A percentile compares a stretch with the other conserved stretches of the same genome.
Evolutionary conservation across 2,329 filamentous ascomycete species (phyloP).

Genomic region (Diaporthe humulicola): DNA sequence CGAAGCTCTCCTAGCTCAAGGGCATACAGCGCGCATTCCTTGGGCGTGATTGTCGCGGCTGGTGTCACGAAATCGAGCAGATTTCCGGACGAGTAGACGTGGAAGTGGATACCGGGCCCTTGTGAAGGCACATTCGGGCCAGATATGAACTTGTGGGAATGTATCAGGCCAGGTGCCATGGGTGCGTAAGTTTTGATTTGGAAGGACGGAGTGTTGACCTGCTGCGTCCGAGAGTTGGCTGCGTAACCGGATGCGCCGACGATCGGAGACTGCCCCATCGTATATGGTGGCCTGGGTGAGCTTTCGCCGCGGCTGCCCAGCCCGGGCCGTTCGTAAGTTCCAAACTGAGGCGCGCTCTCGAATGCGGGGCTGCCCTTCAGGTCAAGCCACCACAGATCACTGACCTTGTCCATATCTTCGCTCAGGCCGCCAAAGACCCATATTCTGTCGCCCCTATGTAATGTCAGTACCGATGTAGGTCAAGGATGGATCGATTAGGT

Average conservation of each 20-base stretch:
- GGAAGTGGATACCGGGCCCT: slow-evolving; percentile 92
- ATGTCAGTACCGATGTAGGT: slow-evolving; percentile 39
- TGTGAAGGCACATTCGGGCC: slow-evolving; percentile 89
- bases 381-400: slow-evolving; percentile 97
- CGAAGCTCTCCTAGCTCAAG: slow-evolving; percentile 88
- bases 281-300: slow-evolving; percentile 67
- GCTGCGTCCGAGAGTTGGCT: slow-evolving; percentile 76
- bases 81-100: slow-evolving; percentile 92
- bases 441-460: slow-evolving; percentile 76
- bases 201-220: slow-evolving; percentile 76
- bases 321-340: slow-evolving; percentile 62
- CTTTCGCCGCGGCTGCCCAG: slow-evolving; percentile 56
- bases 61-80: slow-evolving; percentile 96
- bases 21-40: slow-evolving; percentile 91
- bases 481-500: background rate
- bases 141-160: slow-evolving; percentile 89
- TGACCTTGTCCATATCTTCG: slow-evolving; percentile 96
- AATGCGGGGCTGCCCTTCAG: slow-evolving; percentile 91
- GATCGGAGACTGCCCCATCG: slow-evolving; percentile 61
- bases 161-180: slow-evolving; percentile 89
- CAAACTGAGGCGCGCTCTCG: slow-evolving; percentile 74
- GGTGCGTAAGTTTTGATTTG: slow-evolving; percentile 82
- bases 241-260: slow-evolving; percentile 75
- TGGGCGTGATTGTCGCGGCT: slow-evolving; percentile 85
- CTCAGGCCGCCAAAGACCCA: slow-evolving; percentile 98